Evolutionary conservation across 169 alveolate species (phyloP).

Genomic region (Plasmodium cynomolgi): DNA sequence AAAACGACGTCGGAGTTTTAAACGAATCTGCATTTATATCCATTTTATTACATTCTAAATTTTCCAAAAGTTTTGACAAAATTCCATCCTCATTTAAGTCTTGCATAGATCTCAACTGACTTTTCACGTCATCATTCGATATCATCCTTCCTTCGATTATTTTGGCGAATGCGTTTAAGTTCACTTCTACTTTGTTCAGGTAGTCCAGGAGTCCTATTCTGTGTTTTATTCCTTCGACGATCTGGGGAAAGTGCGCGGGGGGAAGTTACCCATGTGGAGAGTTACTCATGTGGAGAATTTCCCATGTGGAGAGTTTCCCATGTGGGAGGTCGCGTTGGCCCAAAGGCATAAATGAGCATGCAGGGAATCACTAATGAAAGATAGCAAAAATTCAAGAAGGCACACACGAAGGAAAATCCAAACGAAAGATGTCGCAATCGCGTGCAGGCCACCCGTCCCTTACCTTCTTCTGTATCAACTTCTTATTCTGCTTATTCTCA

Average conservation of each 20-base stretch:
- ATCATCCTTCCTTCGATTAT: conserved; percentile 68
- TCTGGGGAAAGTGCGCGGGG: conserved; percentile 1
- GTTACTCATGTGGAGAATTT: too few relatives aligned
- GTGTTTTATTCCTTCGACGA: conserved; percentile 63
- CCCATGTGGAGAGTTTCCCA: too few relatives aligned
- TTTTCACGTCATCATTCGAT: conserved; percentile 70
- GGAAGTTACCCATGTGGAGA: neutral
- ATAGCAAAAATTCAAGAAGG: neutral
- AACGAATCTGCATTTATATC: conserved; percentile 74
- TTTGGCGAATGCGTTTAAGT: conserved; percentile 66
- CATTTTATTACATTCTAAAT: conserved; percentile 38
- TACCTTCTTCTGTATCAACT: conserved; percentile 64
- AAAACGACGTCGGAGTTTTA: conserved; percentile 70
- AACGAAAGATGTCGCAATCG: neutral
- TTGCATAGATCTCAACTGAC: conserved; percentile 69
- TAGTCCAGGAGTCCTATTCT: conserved; percentile 52
- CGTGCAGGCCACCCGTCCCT: neutral
- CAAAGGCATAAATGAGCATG: neutral
- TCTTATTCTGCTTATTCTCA: conserved; percentile 63
- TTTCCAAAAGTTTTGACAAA: conserved; percentile 43
- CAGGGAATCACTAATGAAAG: neutral
- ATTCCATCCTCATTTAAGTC: conserved; percentile 36
- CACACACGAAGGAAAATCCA: neutral
- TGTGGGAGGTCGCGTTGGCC: neutral
- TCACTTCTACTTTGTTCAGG: conserved; percentile 52